A percentile compares a stretch with the other conserved stretches of the same genome.
These are phyloP conservation scores for Pleurotus citrinopileatus DNA, from an alignment of 768 basidiomycete species.

Conservation along the genomic window DNA sequence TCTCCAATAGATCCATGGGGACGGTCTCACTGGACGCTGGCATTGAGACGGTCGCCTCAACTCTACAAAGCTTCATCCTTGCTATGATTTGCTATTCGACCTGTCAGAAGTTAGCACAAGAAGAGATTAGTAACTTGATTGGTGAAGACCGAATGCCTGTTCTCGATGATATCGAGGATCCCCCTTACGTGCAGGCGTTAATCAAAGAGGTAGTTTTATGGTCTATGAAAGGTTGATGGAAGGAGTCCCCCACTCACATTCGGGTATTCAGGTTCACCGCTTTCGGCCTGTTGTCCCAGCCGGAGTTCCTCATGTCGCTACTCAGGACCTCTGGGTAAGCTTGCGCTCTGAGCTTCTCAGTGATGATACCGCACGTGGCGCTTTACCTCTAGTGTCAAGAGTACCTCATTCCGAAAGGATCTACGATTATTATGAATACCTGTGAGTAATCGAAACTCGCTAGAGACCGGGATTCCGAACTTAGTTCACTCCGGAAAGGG, in stretches of 20 bases:
- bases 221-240: no score
- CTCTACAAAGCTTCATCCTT: constrained; percentile 22
- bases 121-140: constrained; percentile 21
- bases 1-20: constrained; percentile 29
- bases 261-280: background rate
- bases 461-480: no score
- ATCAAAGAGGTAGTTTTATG: constrained; percentile 23
- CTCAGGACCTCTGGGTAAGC: constrained; percentile 1
- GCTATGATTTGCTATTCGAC: constrained; percentile 15
- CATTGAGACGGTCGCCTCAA: constrained; percentile 26
- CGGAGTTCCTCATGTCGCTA: constrained; percentile 15
- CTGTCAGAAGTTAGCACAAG: constrained; percentile 22
- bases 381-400: background rate
- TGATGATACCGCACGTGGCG: background rate
- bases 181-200: constrained; percentile 25
- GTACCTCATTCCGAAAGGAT: background rate
- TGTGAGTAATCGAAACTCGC: background rate
- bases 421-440: background rate
- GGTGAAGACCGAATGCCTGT: constrained; percentile 19
- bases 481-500: no score
- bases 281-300: constrained; percentile 17
- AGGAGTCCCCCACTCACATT: background rate
- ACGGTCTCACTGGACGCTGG: constrained; percentile 26
- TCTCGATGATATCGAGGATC: constrained; percentile 19
- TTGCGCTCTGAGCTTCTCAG: no score